A percentile compares a stretch with the other conserved stretches of the same genome.
These are phyloP conservation scores for Inonotus obliquus DNA, from an alignment of 1,284 basidiomycete genomes.

Conservation along the genomic window DNA sequence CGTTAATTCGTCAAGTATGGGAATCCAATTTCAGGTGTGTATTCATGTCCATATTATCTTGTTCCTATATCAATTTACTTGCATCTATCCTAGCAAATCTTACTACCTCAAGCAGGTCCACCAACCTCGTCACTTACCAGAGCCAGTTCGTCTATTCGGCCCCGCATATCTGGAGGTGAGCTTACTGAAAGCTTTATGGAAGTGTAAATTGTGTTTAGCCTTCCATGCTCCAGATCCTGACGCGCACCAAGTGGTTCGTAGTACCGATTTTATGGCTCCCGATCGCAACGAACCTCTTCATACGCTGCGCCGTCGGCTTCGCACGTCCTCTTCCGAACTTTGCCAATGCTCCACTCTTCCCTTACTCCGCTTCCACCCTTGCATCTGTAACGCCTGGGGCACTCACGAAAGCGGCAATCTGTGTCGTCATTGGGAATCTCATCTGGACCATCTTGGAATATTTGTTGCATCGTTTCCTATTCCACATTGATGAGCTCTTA, in stretches of 20 bases:
- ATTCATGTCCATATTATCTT: slow-evolving; percentile 18
- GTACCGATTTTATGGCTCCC: slow-evolving; percentile 92
- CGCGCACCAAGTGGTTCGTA: slow-evolving; percentile 91
- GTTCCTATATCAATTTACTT: not conserved
- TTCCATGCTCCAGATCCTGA: slow-evolving; percentile 54
- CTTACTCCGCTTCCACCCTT: slow-evolving; percentile 37
- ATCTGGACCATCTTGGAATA: slow-evolving; percentile 98
- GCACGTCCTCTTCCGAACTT: slow-evolving; percentile 57
- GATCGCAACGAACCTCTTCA: slow-evolving; percentile 77
- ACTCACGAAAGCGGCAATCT: slow-evolving; percentile 48
- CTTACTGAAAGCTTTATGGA: not conserved
- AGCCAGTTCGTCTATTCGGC: slow-evolving; percentile 87
- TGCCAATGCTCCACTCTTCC: slow-evolving; percentile 47
- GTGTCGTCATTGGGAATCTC: slow-evolving; percentile 79
- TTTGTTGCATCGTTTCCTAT: slow-evolving; percentile 93
- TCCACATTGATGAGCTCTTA: slow-evolving; percentile 91
- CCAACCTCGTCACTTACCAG: slow-evolving; percentile 86
- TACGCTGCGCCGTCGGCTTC: slow-evolving; percentile 83
- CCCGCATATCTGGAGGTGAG: slow-evolving; percentile 76
- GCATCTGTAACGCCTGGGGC: slow-evolving; percentile 43
- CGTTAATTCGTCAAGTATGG: slow-evolving; percentile 85
- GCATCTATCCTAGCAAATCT: slow-evolving; percentile 69
- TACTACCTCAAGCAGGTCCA: slow-evolving; percentile 98
- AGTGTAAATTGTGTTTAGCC: not conserved
- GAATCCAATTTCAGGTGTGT: slow-evolving; percentile 69